These are phyloP conservation scores for Rubia yunnanensis DNA, from an alignment of 257 asterid species.

Conservation along the genomic window DNA sequence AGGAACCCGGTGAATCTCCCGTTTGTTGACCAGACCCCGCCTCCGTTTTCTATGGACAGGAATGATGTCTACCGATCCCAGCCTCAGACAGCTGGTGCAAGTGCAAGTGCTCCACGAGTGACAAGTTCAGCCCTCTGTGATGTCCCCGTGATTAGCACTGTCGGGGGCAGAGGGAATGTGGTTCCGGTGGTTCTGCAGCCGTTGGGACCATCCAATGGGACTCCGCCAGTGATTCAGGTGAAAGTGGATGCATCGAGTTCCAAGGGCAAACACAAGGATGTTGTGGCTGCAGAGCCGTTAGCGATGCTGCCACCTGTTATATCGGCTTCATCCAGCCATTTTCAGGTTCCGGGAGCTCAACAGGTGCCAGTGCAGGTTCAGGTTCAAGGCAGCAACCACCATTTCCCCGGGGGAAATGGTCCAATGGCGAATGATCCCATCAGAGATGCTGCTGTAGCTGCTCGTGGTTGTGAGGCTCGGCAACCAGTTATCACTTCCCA, in stretches of 20 bases:
- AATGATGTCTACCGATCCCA: constrained; percentile 13
- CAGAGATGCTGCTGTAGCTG: constrained; percentile 20
- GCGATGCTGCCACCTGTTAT: constrained; percentile 57
- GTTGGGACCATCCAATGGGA: constrained; percentile 35
- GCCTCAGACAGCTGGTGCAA: constrained; percentile 8
- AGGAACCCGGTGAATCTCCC: constrained; percentile 43
- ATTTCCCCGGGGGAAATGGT: constrained; percentile 15
- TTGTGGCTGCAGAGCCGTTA: constrained; percentile 54
- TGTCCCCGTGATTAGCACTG: constrained; percentile 40
- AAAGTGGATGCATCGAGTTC: constrained; percentile 25
- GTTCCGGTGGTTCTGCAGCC: constrained; percentile 65
- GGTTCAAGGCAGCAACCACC: constrained; percentile 24
- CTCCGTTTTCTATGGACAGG: constrained; percentile 10
- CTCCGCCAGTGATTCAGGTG: constrained; percentile 7
- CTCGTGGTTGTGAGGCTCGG: constrained; percentile 7
- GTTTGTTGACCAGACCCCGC: constrained; percentile 20
- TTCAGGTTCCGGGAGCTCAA: constrained; percentile 20
- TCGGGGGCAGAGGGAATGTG: constrained; percentile 47
- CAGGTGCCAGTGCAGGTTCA: constrained; percentile 22
- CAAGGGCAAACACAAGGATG: constrained; percentile 49
- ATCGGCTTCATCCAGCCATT: constrained; percentile 40
- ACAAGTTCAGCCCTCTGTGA: constrained; percentile 19
- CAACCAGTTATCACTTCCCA: too few species aligned
- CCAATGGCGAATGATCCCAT: constrained; percentile 14
- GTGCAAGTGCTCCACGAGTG: constrained; percentile 30